phyloP scores from a whole-genome alignment of 164 flowering plant species.

The Liriodendron chinense region DNA sequence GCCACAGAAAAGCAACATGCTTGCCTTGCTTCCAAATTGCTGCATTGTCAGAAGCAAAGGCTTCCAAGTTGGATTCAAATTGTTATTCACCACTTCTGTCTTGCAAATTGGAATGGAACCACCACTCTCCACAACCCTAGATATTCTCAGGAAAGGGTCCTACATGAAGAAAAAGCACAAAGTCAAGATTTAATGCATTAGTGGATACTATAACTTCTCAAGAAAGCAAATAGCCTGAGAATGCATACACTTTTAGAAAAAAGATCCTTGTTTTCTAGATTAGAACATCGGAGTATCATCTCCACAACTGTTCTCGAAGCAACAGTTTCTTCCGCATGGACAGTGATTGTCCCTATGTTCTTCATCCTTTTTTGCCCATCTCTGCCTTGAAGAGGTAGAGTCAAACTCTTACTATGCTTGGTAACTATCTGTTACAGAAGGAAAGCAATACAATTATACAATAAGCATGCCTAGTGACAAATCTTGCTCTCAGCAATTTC shows the following conservation, averaged over 20 bases:
- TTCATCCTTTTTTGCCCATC: slow-evolving; percentile 27
- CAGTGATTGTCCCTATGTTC: slow-evolving; percentile 53
- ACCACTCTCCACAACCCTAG: slow-evolving; percentile 69
- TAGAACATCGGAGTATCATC: slow-evolving; percentile 53
- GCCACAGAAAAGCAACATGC: slow-evolving; percentile 9
- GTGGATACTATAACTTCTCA: slow-evolving; percentile 3
- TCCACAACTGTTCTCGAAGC: slow-evolving; percentile 64
- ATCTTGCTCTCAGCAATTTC: no score
- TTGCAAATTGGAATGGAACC: slow-evolving; percentile 71
- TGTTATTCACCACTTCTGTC: slow-evolving; percentile 78
- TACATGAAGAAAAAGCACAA: slow-evolving; percentile 12
- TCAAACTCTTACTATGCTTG: slow-evolving; percentile 45
- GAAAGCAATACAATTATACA: no score
- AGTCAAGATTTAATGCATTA: not conserved
- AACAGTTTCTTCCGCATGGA: slow-evolving; percentile 82
- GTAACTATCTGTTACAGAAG: slow-evolving; percentile 61
- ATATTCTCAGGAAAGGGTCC: slow-evolving; percentile 91
- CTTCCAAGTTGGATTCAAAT: slow-evolving; percentile 76
- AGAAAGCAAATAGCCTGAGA: not conserved
- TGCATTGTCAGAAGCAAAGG: slow-evolving; percentile 64
- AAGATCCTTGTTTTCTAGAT: slow-evolving; percentile 69
- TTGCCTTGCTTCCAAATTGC: slow-evolving; percentile 79
- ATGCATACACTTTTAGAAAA: slow-evolving; percentile 86
- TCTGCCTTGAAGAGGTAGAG: slow-evolving; percentile 50
- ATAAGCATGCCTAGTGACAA: no score